phyloP scores from a whole-genome alignment of 2,329 filamentous ascomycete genomes.

The Penicillium sp. region DNA sequence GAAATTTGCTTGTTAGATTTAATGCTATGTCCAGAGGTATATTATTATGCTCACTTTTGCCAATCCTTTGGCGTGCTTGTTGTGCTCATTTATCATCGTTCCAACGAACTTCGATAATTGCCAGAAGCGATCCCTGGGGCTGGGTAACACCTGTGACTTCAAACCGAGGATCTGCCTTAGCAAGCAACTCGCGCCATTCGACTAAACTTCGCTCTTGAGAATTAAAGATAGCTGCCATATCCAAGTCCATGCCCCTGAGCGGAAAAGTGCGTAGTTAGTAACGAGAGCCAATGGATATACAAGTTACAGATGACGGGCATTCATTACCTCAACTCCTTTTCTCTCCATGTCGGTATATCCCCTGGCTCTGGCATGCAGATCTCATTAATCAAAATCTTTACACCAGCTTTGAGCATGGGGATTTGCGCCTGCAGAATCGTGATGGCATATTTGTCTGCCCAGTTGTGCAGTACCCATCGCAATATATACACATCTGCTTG shows the following conservation, averaged over 20 bases:
- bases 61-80: too few relatives aligned
- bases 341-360: neutral
- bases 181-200: neutral
- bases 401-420: neutral
- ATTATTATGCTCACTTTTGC: too few relatives aligned
- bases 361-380: conserved; percentile 1
- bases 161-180: neutral
- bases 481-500: conserved; percentile 32
- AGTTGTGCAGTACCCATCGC: conserved; percentile 38
- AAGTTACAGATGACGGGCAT: too few relatives aligned
- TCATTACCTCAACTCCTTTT: conserved; percentile 1
- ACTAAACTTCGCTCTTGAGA: neutral
- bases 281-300: too few relatives aligned
- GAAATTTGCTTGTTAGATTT: too few relatives aligned
- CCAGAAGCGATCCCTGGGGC: neutral
- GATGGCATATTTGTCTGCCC: conserved; percentile 25
- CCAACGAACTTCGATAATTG: conserved; percentile 3
- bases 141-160: neutral
- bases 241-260: neutral
- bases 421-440: conserved; percentile 17
- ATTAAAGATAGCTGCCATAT: conserved; percentile 2
- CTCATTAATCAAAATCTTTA: neutral
- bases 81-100: too few relatives aligned
- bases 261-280: neutral
- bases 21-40: too few relatives aligned